Evolutionary conservation across 2,329 filamentous ascomycete species (phyloP), one percentile per base, ranked within the genome.

Genomic region (Fusarium albidum): DNA sequence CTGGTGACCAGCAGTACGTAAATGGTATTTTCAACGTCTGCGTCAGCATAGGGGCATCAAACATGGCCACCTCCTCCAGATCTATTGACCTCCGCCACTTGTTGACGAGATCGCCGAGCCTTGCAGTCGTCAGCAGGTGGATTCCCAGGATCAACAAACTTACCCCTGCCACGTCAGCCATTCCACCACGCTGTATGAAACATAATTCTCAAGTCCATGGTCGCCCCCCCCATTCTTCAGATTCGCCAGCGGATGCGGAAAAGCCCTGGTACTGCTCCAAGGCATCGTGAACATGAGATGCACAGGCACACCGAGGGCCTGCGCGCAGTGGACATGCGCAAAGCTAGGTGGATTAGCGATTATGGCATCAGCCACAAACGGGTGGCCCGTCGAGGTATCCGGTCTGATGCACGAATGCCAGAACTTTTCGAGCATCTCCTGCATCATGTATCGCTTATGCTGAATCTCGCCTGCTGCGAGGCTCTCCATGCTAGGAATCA

Each of bases 1-100:
- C 79, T 0, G 86, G 85, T 0, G 86, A 89, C 89, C 90, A 93
- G 69, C 89, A 90, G 63, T 93, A 94, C 0, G 90, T 92, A 52
- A 88, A 88, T 0, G 90, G 90, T 6, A 93, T 80, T 35, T 80
- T 79, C 14, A 93, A 71, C 7, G 87, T 83, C 42, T 84, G 83
- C 1, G 90, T 73, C 72, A 92, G 83, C 14, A 85, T 85, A 6
- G 89, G 88, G 2, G 87, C 90, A 76, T 87, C 90, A 34, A 91
- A 83, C 17, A 55, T 43, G 6, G 55, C 49, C 1, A 61, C 47
- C n/a, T 46, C 39, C 1, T 64, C 62, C 0, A 63, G 28, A 7
- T 55, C 57, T 6, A 63, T 45, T 0, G 52, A 44, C 9, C 39
- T 40, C 14, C 61, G 59, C 59, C 56, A 65, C 4, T 52, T 32